Evolutionary conservation across 164 flowering plant genomes (phyloP).

Genomic region (Berberis thunbergii): DNA sequence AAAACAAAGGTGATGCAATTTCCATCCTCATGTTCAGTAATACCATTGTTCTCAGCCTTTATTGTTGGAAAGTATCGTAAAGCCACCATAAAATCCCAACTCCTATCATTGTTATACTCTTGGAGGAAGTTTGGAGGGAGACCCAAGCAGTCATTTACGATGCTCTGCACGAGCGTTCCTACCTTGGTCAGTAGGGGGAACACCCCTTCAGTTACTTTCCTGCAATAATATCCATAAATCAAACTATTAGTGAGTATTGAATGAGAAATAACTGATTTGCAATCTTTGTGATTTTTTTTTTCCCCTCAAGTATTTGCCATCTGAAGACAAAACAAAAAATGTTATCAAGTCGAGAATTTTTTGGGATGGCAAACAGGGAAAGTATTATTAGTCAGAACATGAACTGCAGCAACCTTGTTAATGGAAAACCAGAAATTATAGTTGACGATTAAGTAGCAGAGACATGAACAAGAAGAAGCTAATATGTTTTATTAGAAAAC

Average conservation of each 20-base stretch:
- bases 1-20: conserved; percentile 36
- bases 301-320: too few relatives aligned
- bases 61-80: conserved; percentile 37
- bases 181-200: conserved; percentile 25
- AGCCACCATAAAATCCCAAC: conserved; percentile 39
- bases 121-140: conserved; percentile 40
- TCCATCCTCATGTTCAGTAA: conserved; percentile 38
- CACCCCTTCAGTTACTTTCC: conserved; percentile 37
- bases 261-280: too few relatives aligned
- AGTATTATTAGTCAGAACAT: too few relatives aligned
- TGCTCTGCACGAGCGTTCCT: conserved; percentile 31
- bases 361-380: too few relatives aligned
- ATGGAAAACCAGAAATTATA: too few relatives aligned
- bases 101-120: conserved; percentile 38
- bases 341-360: too few relatives aligned
- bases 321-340: too few relatives aligned
- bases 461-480: too few relatives aligned
- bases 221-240: conserved; percentile 5
- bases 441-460: too few relatives aligned
- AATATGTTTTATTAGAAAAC: neutral
- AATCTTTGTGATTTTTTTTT: too few relatives aligned
- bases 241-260: too few relatives aligned
- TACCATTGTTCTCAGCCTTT: conserved; percentile 26
- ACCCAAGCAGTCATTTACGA: conserved; percentile 40
- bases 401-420: too few relatives aligned